Evolutionary conservation across 768 basidiomycete species (phyloP).

Genomic region (Russula sp.): DNA sequence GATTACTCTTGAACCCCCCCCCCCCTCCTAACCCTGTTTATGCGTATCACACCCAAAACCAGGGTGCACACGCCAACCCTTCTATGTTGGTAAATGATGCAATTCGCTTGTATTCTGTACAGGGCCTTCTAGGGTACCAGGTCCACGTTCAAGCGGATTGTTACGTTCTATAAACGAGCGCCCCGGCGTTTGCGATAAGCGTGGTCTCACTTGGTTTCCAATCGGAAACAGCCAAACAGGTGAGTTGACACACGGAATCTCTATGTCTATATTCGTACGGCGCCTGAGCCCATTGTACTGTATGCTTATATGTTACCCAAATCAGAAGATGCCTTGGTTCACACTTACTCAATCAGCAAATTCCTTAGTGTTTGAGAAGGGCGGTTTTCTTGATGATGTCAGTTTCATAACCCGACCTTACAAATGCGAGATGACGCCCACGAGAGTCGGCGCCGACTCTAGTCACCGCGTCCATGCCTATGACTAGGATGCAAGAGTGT

Average conservation of each 20-base stretch:
- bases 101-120: constrained; percentile 37
- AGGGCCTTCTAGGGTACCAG: constrained; percentile 42
- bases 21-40: too few relatives aligned
- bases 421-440: neutral
- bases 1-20: constrained; percentile 32
- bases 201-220: constrained; percentile 1
- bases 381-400: neutral
- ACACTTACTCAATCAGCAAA: neutral
- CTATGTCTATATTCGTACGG: neutral
- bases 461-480: neutral
- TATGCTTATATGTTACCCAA: neutral
- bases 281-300: neutral
- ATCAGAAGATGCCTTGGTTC: neutral
- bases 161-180: constrained; percentile 30
- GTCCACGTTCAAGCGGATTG: constrained; percentile 36
- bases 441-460: neutral
- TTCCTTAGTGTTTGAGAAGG: neutral
- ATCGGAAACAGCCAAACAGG: neutral
- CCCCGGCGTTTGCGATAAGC: neutral
- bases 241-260: neutral
- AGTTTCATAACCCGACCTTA: neutral
- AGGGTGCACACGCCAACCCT: constrained; percentile 36
- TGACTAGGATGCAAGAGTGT: neutral
- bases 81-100: constrained; percentile 40
- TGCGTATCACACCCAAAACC: constrained; percentile 39